Conservation (phyloP, 1,284 basidiomycete species). For the Trametes versicolor region DNA sequence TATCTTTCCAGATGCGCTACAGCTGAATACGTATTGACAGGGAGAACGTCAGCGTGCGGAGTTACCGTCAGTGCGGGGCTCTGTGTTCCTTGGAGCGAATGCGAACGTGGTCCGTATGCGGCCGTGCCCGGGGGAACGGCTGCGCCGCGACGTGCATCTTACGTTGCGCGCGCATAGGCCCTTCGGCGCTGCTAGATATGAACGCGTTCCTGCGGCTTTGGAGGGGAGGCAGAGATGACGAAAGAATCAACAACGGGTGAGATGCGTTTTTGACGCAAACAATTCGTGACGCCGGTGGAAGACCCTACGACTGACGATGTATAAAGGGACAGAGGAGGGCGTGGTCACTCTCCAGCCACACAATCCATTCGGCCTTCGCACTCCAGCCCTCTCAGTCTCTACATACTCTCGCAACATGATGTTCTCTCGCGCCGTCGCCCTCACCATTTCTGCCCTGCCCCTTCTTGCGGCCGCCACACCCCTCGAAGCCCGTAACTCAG, state of each 20-base stretch:
- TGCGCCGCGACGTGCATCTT: too few relatives aligned
- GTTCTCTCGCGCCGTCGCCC: constrained; percentile 5
- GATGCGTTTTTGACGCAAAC: too few relatives aligned
- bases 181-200: too few relatives aligned
- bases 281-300: too few relatives aligned
- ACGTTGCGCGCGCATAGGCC: too few relatives aligned
- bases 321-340: background rate
- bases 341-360: background rate
- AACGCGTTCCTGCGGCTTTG: too few relatives aligned
- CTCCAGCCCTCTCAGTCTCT: background rate
- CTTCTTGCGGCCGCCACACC: constrained; percentile 34
- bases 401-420: background rate
- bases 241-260: too few relatives aligned
- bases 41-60: background rate
- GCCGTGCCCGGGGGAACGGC: background rate
- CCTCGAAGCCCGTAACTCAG: constrained; percentile 13
- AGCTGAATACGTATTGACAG: background rate
- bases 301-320: background rate
- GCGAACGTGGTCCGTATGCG: background rate
- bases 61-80: background rate
- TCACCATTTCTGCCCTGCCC: constrained; percentile 21
- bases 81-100: background rate
- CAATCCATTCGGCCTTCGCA: background rate
- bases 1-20: background rate
- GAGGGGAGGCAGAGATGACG: too few relatives aligned